phyloP scores from a whole-genome alignment of 768 basidiomycete species.

The Boletus fagicola region DNA sequence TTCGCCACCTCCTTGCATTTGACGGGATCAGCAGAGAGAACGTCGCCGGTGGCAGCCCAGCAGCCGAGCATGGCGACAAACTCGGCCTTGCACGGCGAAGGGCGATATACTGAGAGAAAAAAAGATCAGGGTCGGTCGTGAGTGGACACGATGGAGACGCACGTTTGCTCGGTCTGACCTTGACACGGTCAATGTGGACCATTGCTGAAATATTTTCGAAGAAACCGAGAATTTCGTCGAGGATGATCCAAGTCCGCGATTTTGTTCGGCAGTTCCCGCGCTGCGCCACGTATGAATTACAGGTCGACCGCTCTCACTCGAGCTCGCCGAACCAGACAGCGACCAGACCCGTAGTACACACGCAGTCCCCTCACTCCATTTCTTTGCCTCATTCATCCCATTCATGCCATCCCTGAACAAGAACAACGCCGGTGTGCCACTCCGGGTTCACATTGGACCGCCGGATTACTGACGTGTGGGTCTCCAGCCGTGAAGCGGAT shows the following conservation, averaged over 20 bases:
- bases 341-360: neutral
- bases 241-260: conserved; percentile 11
- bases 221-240: neutral
- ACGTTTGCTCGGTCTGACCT: conserved; percentile 78
- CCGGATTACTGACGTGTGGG: neutral
- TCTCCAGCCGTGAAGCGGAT: conserved; percentile 87
- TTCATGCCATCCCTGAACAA: conserved; percentile 62
- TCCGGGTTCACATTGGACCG: neutral
- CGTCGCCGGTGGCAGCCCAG: conserved; percentile 75
- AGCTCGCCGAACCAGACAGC: neutral
- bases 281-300: conserved; percentile 7
- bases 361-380: neutral
- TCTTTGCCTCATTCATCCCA: conserved; percentile 18
- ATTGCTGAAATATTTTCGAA: conserved; percentile 21
- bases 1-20: conserved; percentile 61
- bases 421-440: conserved; percentile 76
- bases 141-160: conserved; percentile 17
- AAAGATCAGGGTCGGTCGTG: neutral
- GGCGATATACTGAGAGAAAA: conserved; percentile 8
- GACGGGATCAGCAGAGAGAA: conserved; percentile 44
- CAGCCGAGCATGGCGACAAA: conserved; percentile 80
- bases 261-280: conserved; percentile 15
- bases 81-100: conserved; percentile 40
- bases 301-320: neutral
- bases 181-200: conserved; percentile 77